Base-by-base conservation (phyloP, 2,329 filamentous ascomycete species). In the Macroventuria anomochaeta region DNA sequence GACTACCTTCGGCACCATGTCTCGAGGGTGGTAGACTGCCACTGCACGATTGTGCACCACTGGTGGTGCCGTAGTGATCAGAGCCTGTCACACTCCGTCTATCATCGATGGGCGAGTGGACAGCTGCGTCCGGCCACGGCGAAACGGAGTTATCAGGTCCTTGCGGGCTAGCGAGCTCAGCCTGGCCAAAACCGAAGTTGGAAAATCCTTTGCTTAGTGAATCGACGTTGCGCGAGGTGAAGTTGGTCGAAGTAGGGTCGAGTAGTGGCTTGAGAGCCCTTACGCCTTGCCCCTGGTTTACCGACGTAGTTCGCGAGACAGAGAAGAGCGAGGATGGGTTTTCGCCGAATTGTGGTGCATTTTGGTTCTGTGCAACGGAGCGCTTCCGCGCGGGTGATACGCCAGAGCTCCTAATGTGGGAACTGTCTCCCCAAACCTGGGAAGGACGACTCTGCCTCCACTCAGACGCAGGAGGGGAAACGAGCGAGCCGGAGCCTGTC, bases 401-500 rank as follows among this genome's bases (percentile, higher is more conserved):
- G 29, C 75, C 75, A 25, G 68, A 67, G 54, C 67, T 72, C 41
- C 72, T 69, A 21, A 59, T 65, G 38, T 75, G 70, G n/a, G 58
- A 52, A 11, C 52, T 61, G 38, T 85, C 83, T 58, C 81, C 83
- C 88, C 88, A 91, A 7, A 44, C 46, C 20, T 50, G 41, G 13
- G 83, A 81, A 31, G 80, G 76, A 58, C 77, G 80, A 44, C 79
- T 76, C 38, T 78, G 78, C 44, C 74, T 75, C 85, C 87, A 90
- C 39, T 90, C 87, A 15, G 84, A 83, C 66, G 91, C 87, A 8
- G 88, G 89, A 34, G 86, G 84, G 37, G 85, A 81, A 55, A 89
- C 81, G 32, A 92, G 79, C 53, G 88, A 88, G 56, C 86, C 82
- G 5, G 88, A 90, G 41, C 88, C 89, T 3, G 85, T 86, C 66